A percentile compares a stretch with the other conserved stretches of the same genome.
Evolutionary conservation across 2,329 filamentous ascomycete genomes (phyloP).

Genomic region (Lachnellula arida): DNA sequence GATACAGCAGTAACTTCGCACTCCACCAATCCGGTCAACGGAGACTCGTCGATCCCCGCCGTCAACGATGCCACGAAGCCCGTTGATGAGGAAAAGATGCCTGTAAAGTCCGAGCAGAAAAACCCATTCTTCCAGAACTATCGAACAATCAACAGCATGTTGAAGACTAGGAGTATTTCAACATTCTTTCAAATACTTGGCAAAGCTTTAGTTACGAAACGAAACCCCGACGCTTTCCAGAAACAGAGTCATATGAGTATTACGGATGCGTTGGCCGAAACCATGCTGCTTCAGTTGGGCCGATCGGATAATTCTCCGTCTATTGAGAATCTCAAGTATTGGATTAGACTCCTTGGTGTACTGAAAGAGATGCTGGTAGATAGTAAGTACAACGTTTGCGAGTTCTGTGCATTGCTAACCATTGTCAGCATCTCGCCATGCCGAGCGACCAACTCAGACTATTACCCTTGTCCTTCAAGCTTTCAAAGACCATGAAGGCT

Average conservation of each 20-base stretch:
- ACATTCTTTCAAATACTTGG: constrained; percentile 83
- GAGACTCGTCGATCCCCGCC: neutral
- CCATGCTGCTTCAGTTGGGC: constrained; percentile 62
- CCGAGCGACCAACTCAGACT: constrained; percentile 42
- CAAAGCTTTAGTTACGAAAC: constrained; percentile 71
- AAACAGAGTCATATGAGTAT: constrained; percentile 50
- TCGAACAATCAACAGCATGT: constrained; percentile 67
- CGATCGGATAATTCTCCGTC: constrained; percentile 40
- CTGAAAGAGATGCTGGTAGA: constrained; percentile 78
- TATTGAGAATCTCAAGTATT: constrained; percentile 69
- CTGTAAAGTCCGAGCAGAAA: constrained; percentile 41
- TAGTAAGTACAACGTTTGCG: constrained; percentile 34
- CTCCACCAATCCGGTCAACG: neutral
- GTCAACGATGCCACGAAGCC: neutral
- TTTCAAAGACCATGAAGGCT: constrained; percentile 77
- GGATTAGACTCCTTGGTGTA: constrained; percentile 74
- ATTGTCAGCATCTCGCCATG: constrained; percentile 15
- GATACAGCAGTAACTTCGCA: neutral
- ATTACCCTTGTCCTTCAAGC: constrained; percentile 76
- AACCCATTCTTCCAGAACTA: constrained; percentile 64
- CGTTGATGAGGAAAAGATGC: constrained; percentile 32
- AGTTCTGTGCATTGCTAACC: constrained; percentile 7
- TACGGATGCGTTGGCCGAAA: constrained; percentile 64
- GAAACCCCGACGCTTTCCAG: constrained; percentile 61
- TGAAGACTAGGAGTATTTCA: constrained; percentile 68